These are phyloP conservation scores for Mastigamoeba balamuthi DNA, from an alignment of 78 protist species.

Conservation along the genomic window DNA sequence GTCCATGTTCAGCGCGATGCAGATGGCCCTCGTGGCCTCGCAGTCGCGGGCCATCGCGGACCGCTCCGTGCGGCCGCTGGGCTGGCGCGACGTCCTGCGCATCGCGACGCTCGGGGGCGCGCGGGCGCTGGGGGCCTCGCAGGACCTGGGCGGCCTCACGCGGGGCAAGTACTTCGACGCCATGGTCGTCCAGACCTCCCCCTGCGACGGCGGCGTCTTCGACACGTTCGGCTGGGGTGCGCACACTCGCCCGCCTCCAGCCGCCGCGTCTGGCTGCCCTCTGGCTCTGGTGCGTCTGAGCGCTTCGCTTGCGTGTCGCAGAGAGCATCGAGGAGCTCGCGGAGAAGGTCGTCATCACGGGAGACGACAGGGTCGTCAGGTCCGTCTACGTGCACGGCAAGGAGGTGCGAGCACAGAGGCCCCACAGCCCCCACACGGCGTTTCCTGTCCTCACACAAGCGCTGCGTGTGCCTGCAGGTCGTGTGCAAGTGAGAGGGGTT, in stretches of 20 bases:
- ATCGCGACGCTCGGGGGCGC: conserved; percentile 79
- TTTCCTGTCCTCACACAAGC: too few relatives aligned
- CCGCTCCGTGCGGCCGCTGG: not conserved
- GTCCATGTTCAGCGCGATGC: conserved; percentile 58
- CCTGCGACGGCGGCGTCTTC: conserved; percentile 28
- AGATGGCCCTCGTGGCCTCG: conserved; percentile 58
- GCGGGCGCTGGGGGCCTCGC: conserved; percentile 22
- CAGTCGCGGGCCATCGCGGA: conserved; percentile 16
- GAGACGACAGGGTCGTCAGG: conserved; percentile 74
- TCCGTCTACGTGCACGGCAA: conserved; percentile 62
- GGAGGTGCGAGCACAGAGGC: too few relatives aligned
- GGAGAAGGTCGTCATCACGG: conserved; percentile 59
- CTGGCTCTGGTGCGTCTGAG: too few relatives aligned
- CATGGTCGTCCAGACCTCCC: conserved; percentile 54
- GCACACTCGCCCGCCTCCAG: too few relatives aligned
- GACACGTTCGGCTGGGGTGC: conserved; percentile 44
- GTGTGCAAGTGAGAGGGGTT: too few relatives aligned
- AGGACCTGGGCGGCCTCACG: conserved; percentile 48
- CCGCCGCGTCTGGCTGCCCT: too few relatives aligned
- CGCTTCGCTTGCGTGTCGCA: too few relatives aligned
- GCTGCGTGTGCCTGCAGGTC: too few relatives aligned
- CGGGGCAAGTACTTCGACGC: conserved; percentile 77
- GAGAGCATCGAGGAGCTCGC: conserved; percentile 32
- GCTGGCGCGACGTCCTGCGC: conserved; percentile 41
- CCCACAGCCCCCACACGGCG: too few relatives aligned